Base-by-base conservation (phyloP, 371 early-diverging fungal species). In the Smittium mucronatum region DNA sequence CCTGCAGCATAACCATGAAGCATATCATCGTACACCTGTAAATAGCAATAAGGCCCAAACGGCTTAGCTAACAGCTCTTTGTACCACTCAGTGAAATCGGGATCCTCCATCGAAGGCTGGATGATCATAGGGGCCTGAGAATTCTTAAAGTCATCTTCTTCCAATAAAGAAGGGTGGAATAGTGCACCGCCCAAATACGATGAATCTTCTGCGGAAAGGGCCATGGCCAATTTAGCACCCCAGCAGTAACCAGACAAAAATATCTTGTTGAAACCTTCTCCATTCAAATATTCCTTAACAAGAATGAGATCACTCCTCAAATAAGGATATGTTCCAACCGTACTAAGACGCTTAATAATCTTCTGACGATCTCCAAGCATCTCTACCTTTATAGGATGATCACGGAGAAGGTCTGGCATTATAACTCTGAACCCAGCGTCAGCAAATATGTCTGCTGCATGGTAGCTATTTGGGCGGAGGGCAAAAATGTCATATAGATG, bases 1-100 rank as follows among this genome's bases (percentile, higher is more conserved):
- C 87, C 81, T 63, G 84, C 86, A 73, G 83, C 83, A 77, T 87
- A 89, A 34, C 88, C 90, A 64, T 89, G 90, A 70, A 59, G 75
- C 80, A 84, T 83, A 69, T 88, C 87, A 72, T 85, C 84, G 70
- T 87, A 89, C 57, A 85, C 82, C 57, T 80, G 75, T 68, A 82
- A 75, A 58, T 79, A 70, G 73, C 85, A 84, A 66, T 80, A 58
- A n/a, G 68, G 68, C 60, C 81, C 84, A 69, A 87, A 86, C 63
- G 86, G 82, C 74, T 87, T 86, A 70, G 76, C 77, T 64, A 72
- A 71, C 31, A 85, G 74, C 28, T 74, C 70, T 15, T 70, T 73
- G 79, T 81, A 81, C 71, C 78, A 84, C 36, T 77, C 80, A 32
- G 81, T 80, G 74, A 85, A 81, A 69, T 83, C 86, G 33, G 82